phyloP scores from a whole-genome alignment of 2,329 filamentous ascomycete species.

The Paraconiothyrium brasiliense region DNA sequence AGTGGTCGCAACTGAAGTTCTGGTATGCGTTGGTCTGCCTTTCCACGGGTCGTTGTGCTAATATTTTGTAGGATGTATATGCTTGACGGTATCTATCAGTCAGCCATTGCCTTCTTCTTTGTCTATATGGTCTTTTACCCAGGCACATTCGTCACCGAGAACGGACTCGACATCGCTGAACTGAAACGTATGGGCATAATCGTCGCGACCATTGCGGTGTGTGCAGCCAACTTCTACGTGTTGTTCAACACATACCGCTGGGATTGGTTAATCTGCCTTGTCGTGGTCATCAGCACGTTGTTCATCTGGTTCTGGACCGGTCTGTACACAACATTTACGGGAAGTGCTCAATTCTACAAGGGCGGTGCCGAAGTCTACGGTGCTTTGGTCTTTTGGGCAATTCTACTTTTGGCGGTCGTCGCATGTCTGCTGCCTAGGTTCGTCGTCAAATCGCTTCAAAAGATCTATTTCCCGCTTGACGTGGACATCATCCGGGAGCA shows the following conservation, averaged over 20 bases:
- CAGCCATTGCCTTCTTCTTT: conserved; percentile 91
- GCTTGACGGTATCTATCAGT: conserved; percentile 94
- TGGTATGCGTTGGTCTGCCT: conserved; percentile 70
- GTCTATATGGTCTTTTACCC: conserved; percentile 81
- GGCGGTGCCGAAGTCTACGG: conserved; percentile 82
- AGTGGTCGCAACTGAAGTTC: conserved; percentile 97
- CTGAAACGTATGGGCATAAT: conserved; percentile 86
- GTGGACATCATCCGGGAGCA: conserved; percentile 96
- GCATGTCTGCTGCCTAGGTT: conserved; percentile 90
- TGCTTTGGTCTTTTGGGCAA: conserved; percentile 85
- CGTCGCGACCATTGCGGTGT: conserved; percentile 82
- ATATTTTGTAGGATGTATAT: conserved; percentile 73
- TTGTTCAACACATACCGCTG: conserved; percentile 96
- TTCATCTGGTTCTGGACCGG: conserved; percentile 97
- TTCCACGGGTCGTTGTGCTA: conserved; percentile 19
- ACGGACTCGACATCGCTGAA: conserved; percentile 80
- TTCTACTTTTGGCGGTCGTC: conserved; percentile 79
- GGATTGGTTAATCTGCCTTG: conserved; percentile 94
- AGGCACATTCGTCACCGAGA: conserved; percentile 74
- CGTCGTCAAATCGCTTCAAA: conserved; percentile 85
- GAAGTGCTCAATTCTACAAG: conserved; percentile 75
- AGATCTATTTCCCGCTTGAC: conserved; percentile 91
- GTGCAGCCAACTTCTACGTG: conserved; percentile 93
- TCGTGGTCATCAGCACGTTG: conserved; percentile 82
- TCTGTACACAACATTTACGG: conserved; percentile 74